Evolutionary conservation across 352 stramenopile species (phyloP).

Genomic region (Globisporangium solare): DNA sequence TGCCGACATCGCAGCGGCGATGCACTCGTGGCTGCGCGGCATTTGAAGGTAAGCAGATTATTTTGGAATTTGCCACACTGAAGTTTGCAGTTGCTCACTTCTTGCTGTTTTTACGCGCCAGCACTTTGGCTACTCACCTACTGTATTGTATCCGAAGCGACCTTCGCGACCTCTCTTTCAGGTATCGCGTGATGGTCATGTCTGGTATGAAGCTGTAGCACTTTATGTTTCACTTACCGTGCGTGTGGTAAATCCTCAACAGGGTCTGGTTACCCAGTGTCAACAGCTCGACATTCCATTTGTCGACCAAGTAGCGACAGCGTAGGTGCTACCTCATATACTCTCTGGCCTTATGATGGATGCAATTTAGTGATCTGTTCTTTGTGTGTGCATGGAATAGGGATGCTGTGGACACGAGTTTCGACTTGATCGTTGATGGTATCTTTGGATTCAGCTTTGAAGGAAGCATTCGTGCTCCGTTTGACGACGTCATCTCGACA

Average conservation of each 20-base stretch:
- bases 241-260: not conserved
- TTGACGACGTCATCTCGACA: constrained; percentile 82
- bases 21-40: constrained; percentile 96
- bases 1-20: constrained; percentile 75
- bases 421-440: constrained; percentile 95
- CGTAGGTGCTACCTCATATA: constrained; percentile 22
- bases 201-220: not conserved
- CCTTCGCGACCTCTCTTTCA: constrained; percentile 76
- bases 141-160: constrained; percentile 94
- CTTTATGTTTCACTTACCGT: not conserved
- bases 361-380: not conserved
- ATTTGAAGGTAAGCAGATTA: constrained; percentile 79
- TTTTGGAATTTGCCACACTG: not conserved
- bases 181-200: constrained; percentile 21
- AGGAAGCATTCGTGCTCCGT: constrained; percentile 87
- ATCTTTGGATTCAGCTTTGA: constrained; percentile 99
- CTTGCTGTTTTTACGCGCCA: constrained; percentile 13
- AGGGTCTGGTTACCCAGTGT: constrained; percentile 77
- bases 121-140: constrained; percentile 95
- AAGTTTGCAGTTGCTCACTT: not conserved
- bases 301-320: constrained; percentile 30
- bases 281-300: constrained; percentile 79
- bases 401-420: constrained; percentile 44
- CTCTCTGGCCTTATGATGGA: not conserved
- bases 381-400: constrained; percentile 17